Evolutionary conservation across 768 basidiomycete genomes (phyloP), one percentile per base, ranked within the genome.

Genomic region (Leccinum incarnatum): DNA sequence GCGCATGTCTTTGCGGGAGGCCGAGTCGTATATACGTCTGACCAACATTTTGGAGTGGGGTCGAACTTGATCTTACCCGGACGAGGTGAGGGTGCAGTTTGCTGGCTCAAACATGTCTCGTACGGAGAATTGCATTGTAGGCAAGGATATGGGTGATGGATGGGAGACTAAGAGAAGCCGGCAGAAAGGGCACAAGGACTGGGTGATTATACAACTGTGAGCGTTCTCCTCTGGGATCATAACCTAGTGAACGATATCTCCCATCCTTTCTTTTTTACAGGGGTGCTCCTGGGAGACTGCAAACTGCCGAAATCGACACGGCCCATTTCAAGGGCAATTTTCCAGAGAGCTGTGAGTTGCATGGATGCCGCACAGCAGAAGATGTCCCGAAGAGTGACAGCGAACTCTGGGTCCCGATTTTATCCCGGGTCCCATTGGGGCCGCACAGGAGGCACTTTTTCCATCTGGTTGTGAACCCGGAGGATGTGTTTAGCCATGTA

Each of bases 81-180:
- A 29, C 76, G 95, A 72, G 96, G 88, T 76, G 63, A 63, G 64
- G 2, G 32, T n/a, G n/a, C 3, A 1, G 12, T 32, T 53, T 32
- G 2, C 51, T 42, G 19, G 5, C 9, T 60, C 34, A 17, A 15
- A 23, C 25, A 10, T 1, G 36, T n/a, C 19, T 56, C 47, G 53
- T 54, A 32, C 6, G 49, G 19, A 53, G 4, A 56, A 34, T 60
- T 51, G 45, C 25, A 19, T 37, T 27, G 29, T 53, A 83, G 82
- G 92, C 27, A 87, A 86, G 69, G 89, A 96, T 67, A 99, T 99
- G 94, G 87, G 95, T 5, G 95, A 97, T 69, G 97, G 97, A 4
- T 99, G 97, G 97, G 97, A 99, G 75, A 98, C 96, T 3, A 93
- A 90, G 71, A 81, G 97, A 60, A 95, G 90, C 67, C 81, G 92